phyloP scores from a whole-genome alignment of 345 rosid species.

The Syzygium jambos region DNA sequence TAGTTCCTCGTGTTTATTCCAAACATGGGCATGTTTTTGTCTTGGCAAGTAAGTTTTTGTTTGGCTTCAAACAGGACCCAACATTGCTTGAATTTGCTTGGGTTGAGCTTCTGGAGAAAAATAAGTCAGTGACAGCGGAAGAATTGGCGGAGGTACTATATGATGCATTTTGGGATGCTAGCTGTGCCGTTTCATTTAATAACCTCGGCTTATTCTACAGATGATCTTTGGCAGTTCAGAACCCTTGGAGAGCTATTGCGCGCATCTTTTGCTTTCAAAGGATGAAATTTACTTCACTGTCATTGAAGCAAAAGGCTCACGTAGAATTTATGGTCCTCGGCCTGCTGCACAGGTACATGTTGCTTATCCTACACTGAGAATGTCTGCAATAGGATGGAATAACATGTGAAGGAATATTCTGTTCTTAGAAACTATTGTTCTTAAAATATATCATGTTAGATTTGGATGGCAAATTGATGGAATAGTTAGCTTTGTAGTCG shows the following conservation, averaged over 20 bases:
- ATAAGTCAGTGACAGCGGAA: conserved; percentile 70
- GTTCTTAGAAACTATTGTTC: not conserved
- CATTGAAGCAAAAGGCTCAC: conserved; percentile 59
- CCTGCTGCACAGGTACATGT: conserved; percentile 52
- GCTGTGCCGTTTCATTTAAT: conserved; percentile 15
- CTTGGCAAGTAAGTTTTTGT: not conserved
- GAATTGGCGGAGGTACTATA: conserved; percentile 82
- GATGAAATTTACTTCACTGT: conserved; percentile 79
- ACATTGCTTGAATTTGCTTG: conserved; percentile 90
- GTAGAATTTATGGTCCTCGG: conserved; percentile 67
- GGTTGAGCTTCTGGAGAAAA: conserved; percentile 87
- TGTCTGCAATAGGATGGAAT: not conserved
- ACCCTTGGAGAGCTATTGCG: conserved; percentile 86
- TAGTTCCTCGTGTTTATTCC: conserved; percentile 9
- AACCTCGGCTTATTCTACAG: conserved; percentile 37
- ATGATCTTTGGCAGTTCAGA: conserved; percentile 74
- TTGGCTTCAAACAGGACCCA: conserved; percentile 49
- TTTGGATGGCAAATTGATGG: not conserved
- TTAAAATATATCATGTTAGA: not conserved
- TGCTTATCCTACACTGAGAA: not conserved
- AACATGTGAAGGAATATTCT: not conserved
- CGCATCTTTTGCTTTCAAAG: conserved; percentile 80
- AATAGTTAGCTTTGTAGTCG: not conserved
- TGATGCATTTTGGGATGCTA: not conserved
- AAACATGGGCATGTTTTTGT: not conserved